These are phyloP conservation scores for Echeveria elegans DNA, from an alignment of 164 flowering plant species.

Conservation along the genomic window DNA sequence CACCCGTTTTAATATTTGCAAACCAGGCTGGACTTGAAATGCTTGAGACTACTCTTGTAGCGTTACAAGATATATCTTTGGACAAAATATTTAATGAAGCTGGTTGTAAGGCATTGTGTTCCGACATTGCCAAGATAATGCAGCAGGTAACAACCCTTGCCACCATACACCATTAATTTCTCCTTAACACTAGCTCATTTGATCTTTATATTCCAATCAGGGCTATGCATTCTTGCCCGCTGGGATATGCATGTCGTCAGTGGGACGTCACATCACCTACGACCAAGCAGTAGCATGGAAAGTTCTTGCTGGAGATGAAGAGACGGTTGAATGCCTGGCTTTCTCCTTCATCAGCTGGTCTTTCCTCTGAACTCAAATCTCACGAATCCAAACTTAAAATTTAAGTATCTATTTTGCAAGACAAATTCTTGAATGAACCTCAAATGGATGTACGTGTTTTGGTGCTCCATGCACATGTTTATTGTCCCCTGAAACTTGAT, in stretches of 20 bases:
- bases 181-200: too few relatives aligned
- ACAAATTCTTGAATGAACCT: not conserved
- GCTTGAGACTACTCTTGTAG: slow-evolving; percentile 87
- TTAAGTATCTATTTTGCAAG: not conserved
- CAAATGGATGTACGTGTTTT: not conserved
- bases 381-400: not conserved
- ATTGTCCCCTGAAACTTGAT: not conserved
- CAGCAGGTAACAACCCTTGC: slow-evolving; percentile 49
- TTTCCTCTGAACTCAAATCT: slow-evolving; percentile 38
- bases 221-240: slow-evolving; percentile 69
- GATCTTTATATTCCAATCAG: slow-evolving; percentile 24
- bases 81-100: slow-evolving; percentile 85
- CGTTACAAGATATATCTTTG: slow-evolving; percentile 76
- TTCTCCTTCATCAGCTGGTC: slow-evolving; percentile 90
- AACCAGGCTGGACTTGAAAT: slow-evolving; percentile 97
- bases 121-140: slow-evolving; percentile 82
- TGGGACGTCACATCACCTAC: slow-evolving; percentile 85
- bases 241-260: slow-evolving; percentile 77
- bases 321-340: slow-evolving; percentile 73
- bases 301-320: slow-evolving; percentile 63
- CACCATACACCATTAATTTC: not conserved
- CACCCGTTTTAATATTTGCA: slow-evolving; percentile 81
- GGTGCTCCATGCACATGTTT: not conserved
- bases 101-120: slow-evolving; percentile 57
- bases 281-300: slow-evolving; percentile 94